Conservation (phyloP, 306 rosid genomes). For the Quercus aquifolioides region DNA sequence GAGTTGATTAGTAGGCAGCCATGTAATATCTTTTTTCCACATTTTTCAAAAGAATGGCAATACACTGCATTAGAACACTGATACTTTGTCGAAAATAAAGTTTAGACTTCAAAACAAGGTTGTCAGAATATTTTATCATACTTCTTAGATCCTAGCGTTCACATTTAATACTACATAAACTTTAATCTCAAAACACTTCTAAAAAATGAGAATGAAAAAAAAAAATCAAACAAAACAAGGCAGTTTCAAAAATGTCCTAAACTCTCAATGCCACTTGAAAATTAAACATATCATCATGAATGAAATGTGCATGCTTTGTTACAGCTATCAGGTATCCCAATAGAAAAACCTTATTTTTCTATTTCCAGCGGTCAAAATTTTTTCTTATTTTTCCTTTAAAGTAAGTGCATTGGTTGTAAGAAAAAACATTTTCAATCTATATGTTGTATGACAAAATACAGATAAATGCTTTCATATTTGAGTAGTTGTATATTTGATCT, state of each 20-base stretch:
- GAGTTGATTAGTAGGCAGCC: too few relatives aligned
- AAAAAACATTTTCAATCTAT: slow-evolving; percentile 7
- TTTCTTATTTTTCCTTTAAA: not conserved
- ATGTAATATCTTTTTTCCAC: not conserved
- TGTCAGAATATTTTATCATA: not conserved
- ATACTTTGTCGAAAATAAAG: not conserved
- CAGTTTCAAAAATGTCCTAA: not conserved
- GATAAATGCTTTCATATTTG: not conserved
- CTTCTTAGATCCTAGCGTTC: slow-evolving; percentile 1
- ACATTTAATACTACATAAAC: not conserved
- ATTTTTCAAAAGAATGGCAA: not conserved
- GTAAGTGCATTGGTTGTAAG: not conserved
- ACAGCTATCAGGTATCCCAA: not conserved
- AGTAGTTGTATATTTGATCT: slow-evolving; percentile 25
- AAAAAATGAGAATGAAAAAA: not conserved
- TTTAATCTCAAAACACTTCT: not conserved
- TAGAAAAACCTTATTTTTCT: not conserved
- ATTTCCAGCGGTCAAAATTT: not conserved
- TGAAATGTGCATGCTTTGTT: slow-evolving; percentile 3
- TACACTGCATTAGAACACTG: not conserved
- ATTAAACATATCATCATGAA: not conserved
- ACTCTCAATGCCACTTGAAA: not conserved
- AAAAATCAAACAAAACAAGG: not conserved
- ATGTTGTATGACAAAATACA: not conserved
- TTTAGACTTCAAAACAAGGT: not conserved